A percentile compares a stretch with the other conserved stretches of the same genome.
These are phyloP conservation scores for Capsella bursapastoris DNA, from an alignment of 345 rosid genomes.

Conservation along the genomic window DNA sequence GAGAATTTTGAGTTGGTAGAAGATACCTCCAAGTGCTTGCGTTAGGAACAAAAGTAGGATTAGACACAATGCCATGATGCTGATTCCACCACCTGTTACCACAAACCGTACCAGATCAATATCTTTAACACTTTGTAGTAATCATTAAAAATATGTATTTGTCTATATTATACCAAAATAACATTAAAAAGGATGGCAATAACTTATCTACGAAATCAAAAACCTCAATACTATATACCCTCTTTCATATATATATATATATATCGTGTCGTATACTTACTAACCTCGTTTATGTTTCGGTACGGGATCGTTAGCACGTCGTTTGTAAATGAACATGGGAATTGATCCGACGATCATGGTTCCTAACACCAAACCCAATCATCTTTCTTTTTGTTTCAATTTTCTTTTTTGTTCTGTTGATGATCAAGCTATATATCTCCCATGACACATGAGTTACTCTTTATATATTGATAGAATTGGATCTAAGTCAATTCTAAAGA, in stretches of 20 bases:
- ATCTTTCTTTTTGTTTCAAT: background rate
- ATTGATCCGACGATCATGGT: slow-evolving; percentile 1
- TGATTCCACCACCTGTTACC: background rate
- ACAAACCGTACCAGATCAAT: background rate
- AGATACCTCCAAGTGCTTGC: slow-evolving; percentile 10
- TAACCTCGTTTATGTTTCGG: slow-evolving; percentile 10
- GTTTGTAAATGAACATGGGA: slow-evolving; percentile 1
- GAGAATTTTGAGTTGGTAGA: background rate
- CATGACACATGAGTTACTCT: background rate
- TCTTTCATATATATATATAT: background rate
- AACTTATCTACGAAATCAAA: background rate
- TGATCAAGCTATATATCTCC: background rate
- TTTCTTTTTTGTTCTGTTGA: background rate
- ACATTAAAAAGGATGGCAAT: background rate
- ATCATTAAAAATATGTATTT: background rate
- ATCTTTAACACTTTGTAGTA: background rate
- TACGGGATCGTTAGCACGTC: background rate
- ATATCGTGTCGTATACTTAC: background rate
- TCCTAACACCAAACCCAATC: background rate
- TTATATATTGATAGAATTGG: background rate
- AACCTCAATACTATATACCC: background rate
- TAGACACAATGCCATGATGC: background rate
- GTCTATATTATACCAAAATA: background rate
- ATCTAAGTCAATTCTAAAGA: background rate
- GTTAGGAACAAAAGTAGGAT: slow-evolving; percentile 5